phyloP scores from a whole-genome alignment of 441 rosid genomes.

The Mallotus japonicus region DNA sequence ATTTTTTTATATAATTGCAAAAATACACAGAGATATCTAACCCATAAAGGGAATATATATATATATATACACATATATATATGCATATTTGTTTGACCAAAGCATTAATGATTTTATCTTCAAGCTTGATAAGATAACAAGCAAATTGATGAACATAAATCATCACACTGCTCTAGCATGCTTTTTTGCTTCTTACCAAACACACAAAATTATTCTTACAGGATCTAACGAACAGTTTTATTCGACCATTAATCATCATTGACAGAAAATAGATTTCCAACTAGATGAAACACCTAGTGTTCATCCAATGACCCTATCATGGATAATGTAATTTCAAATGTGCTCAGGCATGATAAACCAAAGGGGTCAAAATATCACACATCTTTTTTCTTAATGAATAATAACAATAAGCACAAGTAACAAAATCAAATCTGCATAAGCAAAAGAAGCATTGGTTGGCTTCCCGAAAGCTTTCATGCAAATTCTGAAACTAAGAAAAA shows the following conservation, averaged over 20 bases:
- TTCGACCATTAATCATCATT: background rate
- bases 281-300: background rate
- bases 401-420: background rate
- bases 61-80: too few relatives aligned
- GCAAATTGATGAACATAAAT: background rate
- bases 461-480: background rate
- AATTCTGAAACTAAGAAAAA: background rate
- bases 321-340: background rate
- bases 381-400: background rate
- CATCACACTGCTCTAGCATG: background rate
- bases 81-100: background rate
- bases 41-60: background rate
- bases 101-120: background rate
- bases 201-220: background rate
- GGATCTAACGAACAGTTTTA: background rate
- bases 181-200: background rate
- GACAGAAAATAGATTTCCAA: background rate
- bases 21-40: background rate
- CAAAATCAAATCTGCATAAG: background rate
- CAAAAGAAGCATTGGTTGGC: background rate
- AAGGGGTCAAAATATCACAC: too few relatives aligned
- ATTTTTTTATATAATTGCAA: constrained; percentile 2
- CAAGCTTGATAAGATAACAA: background rate
- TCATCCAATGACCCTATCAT: background rate
- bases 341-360: background rate